Conservation (phyloP, 352 stramenopile genomes). For the Globisporangium irregulare region DNA sequence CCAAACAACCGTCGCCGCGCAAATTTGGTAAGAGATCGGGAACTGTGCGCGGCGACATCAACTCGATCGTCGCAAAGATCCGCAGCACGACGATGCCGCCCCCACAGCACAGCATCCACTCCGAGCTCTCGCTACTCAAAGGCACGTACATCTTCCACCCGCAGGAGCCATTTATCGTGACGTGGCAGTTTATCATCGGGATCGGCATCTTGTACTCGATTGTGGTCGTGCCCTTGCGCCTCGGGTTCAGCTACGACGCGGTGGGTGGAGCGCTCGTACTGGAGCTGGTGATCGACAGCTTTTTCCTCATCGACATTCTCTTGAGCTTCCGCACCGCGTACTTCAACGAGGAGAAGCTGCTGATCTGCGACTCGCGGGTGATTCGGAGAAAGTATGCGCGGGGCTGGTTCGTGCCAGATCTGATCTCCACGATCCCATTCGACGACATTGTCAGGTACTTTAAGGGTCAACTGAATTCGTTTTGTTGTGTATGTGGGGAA, state of each 20-base stretch:
- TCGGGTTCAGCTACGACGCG: slow-evolving; percentile 80
- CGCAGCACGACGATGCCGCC: slow-evolving; percentile 43
- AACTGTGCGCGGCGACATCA: slow-evolving; percentile 19
- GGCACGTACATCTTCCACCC: slow-evolving; percentile 78
- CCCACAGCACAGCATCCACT: slow-evolving; percentile 45
- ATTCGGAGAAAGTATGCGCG: slow-evolving; percentile 67
- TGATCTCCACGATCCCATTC: slow-evolving; percentile 77
- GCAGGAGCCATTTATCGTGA: slow-evolving; percentile 59
- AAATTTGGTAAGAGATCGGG: not conserved
- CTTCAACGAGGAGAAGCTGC: slow-evolving; percentile 65
- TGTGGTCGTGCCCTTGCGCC: slow-evolving; percentile 82
- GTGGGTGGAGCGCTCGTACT: slow-evolving; percentile 50
- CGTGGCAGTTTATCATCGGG: slow-evolving; percentile 75
- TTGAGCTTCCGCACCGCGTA: slow-evolving; percentile 87
- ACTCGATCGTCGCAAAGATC: slow-evolving; percentile 38
- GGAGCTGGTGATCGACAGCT: slow-evolving; percentile 76
- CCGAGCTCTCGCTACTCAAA: slow-evolving; percentile 55
- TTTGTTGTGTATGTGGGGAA: not conserved
- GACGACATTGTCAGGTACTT: slow-evolving; percentile 60
- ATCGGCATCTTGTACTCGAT: slow-evolving; percentile 87
- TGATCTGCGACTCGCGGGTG: slow-evolving; percentile 51
- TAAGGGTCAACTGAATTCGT: not conserved
- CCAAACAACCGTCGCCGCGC: not conserved
- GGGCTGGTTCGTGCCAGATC: slow-evolving; percentile 72
- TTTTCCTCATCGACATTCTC: slow-evolving; percentile 87